phyloP scores from a whole-genome alignment of 2,329 filamentous ascomycete species.

The Eutypa lata region DNA sequence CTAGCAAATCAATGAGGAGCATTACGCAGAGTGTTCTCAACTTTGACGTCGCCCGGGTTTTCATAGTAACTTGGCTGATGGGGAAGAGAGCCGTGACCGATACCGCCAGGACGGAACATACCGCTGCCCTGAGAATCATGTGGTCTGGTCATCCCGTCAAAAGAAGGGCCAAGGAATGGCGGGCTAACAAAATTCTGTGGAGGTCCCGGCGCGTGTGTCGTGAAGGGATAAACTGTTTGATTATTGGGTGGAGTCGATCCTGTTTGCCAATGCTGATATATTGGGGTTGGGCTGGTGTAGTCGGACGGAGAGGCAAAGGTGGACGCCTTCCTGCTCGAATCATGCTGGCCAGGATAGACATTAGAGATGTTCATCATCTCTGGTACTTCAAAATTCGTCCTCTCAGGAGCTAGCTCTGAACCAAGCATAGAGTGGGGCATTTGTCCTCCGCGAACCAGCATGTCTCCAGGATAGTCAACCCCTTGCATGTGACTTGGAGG shows the following conservation, averaged over 20 bases:
- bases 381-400: slow-evolving; percentile 28
- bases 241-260: slow-evolving; percentile 38
- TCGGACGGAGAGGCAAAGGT: slow-evolving; percentile 41
- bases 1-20: neutral
- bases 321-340: slow-evolving; percentile 43
- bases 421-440: slow-evolving; percentile 40
- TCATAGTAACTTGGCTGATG: slow-evolving; percentile 11
- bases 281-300: slow-evolving; percentile 38
- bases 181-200: slow-evolving; percentile 24
- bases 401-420: slow-evolving; percentile 38
- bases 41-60: neutral
- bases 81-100: slow-evolving; percentile 11
- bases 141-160: slow-evolving; percentile 27
- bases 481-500: slow-evolving; percentile 21
- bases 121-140: slow-evolving; percentile 22
- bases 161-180: slow-evolving; percentile 22
- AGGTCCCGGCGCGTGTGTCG: slow-evolving; percentile 33
- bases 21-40: neutral
- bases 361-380: slow-evolving; percentile 38
- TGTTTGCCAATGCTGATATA: slow-evolving; percentile 47
- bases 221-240: slow-evolving; percentile 44
- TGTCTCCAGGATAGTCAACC: slow-evolving; percentile 27
- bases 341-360: slow-evolving; percentile 43
- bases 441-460: slow-evolving; percentile 41
- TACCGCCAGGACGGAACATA: slow-evolving; percentile 21